Evolutionary conservation across 2,329 filamentous ascomycete genomes (phyloP), one percentile per base, ranked within the genome.

Genomic region (Diaporthe longicolla): DNA sequence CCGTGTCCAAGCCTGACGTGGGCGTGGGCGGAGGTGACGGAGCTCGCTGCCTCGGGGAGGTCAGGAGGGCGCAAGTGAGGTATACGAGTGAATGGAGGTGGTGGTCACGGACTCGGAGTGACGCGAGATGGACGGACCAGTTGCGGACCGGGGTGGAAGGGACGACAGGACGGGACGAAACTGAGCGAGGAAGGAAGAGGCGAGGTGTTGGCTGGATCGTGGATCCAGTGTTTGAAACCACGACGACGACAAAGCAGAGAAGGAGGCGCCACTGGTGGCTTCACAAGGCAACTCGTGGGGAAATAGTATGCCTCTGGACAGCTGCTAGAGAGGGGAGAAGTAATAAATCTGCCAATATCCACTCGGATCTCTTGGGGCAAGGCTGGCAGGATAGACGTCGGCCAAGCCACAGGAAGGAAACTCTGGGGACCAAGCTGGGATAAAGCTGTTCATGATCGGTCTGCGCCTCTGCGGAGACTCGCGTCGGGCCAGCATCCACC

Each of bases 391-490:
- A 54, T 29, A 54, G 63, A 68, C 63, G 63, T 54, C 63, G 63
- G 63, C 63, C 63, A 68, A 68, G 63, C 63, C 63, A 37, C 1
- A 26, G 17, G 63, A 54, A 37, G 63, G 63, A 54, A 54, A 68
- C 21, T 54, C 63, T 68, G 63, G 63, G 63, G 63, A 66, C 63
- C 21, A 40, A 21, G 45, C 63, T 68, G 48, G 63, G 63, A 68
- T 54, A 26, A 68, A 68, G 63, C 63, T 68, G 48, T 68, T 48
- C 63, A 68, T 21, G 63, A 54, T 68, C 63, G 45, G 45, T 66
- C 45, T 66, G 61, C 50, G 61, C 61, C 61, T 66, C 61, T 66
- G 45, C 43, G 61, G 61, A 66, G 61, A 66, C 61, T 66, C 45
- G 45, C 45, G 61, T 37, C 61, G 13, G 32, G 32, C 48, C 63